Conservation (phyloP, 805 yeast species). For the Starmerella apis region DNA sequence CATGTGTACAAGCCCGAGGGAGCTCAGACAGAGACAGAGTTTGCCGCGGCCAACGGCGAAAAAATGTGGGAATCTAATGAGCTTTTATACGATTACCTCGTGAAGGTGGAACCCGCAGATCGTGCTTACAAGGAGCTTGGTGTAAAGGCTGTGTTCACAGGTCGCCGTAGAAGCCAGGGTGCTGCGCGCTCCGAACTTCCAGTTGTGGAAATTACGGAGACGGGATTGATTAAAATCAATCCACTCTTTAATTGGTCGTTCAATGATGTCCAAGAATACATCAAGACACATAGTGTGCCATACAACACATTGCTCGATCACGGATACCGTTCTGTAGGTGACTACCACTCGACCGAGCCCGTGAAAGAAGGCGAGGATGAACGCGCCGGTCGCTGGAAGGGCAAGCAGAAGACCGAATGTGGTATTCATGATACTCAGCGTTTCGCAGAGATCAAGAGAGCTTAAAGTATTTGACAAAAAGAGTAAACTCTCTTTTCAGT, state of each 20-base stretch:
- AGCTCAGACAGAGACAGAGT: conserved; percentile 48
- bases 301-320: conserved; percentile 72
- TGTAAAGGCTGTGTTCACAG: conserved; percentile 83
- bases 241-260: conserved; percentile 82
- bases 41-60: conserved; percentile 59
- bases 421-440: conserved; percentile 81
- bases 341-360: conserved; percentile 88
- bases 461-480: no score
- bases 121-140: conserved; percentile 65
- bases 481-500: no score
- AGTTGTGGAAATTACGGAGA: conserved; percentile 56
- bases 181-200: conserved; percentile 64
- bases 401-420: conserved; percentile 83
- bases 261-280: conserved; percentile 55
- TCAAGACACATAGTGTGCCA: conserved; percentile 64
- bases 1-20: conserved; percentile 61
- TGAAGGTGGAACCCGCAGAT: conserved; percentile 85
- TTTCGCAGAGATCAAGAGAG: conserved; percentile 46
- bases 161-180: conserved; percentile 84
- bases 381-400: conserved; percentile 95
- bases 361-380: conserved; percentile 89
- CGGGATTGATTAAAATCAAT: conserved; percentile 73
- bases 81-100: conserved; percentile 67
- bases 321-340: conserved; percentile 89
- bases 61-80: conserved; percentile 78